A percentile compares a stretch with the other conserved stretches of the same genome.
Evolutionary conservation across 2,329 filamentous ascomycete species (phyloP).

Genomic region (Alternaria atra): DNA sequence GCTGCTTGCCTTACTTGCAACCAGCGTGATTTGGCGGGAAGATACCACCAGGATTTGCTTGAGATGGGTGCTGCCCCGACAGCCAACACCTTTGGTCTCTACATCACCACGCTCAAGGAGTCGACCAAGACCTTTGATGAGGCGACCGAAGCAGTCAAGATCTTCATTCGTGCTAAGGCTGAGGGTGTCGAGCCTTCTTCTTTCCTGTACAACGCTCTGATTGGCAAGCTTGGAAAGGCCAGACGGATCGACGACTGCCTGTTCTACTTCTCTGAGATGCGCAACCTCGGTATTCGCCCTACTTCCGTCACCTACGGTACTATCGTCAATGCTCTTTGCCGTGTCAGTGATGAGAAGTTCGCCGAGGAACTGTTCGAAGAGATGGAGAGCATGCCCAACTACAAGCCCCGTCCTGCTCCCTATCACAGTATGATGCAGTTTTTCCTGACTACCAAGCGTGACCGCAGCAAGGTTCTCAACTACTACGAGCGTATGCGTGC

Average conservation of each 20-base stretch:
- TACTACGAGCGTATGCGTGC: slow-evolving; percentile 96
- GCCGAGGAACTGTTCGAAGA: slow-evolving; percentile 98
- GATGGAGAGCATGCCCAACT: slow-evolving; percentile 99
- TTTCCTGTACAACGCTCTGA: slow-evolving; percentile 97
- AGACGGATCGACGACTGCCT: slow-evolving; percentile 97
- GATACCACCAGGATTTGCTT: slow-evolving; percentile 90
- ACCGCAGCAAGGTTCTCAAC: slow-evolving; percentile 88
- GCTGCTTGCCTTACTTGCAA: slow-evolving; percentile 87
- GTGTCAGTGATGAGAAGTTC: slow-evolving; percentile 96
- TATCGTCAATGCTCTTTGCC: slow-evolving; percentile 95
- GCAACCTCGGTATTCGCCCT: slow-evolving; percentile 87
- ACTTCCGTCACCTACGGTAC: slow-evolving; percentile 98
- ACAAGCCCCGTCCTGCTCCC: slow-evolving; percentile 94
- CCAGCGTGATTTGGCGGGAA: slow-evolving; percentile 80
- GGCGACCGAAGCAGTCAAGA: slow-evolving; percentile 94
- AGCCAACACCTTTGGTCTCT: slow-evolving; percentile 96
- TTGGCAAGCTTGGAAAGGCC: slow-evolving; percentile 97
- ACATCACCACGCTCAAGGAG: slow-evolving; percentile 99
- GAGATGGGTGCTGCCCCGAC: slow-evolving; percentile 91
- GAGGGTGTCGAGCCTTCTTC: slow-evolving; percentile 96
- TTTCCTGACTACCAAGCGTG: slow-evolving; percentile 96
- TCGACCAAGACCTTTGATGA: slow-evolving; percentile 98
- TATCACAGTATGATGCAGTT: slow-evolving; percentile 99
- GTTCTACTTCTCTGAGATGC: slow-evolving; percentile 98
- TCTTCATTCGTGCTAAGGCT: slow-evolving; percentile 91